Evolutionary conservation across 2,329 filamentous ascomycete genomes (phyloP).

Genomic region (Tolypocladium endophyticum): DNA sequence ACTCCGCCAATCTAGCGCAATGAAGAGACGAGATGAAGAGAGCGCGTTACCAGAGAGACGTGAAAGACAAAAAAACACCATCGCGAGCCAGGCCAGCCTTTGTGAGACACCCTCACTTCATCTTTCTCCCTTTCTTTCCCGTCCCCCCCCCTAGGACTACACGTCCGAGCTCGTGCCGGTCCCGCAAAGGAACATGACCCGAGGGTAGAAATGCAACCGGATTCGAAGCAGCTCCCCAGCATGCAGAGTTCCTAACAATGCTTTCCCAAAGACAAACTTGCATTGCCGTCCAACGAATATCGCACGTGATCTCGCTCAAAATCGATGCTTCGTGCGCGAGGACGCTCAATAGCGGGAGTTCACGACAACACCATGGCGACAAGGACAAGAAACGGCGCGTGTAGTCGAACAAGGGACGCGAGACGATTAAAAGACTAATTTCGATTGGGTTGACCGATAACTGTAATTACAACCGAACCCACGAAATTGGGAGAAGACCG

Average conservation of each 20-base stretch:
- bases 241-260: not conserved
- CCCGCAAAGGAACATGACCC: not conserved
- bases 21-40: slow-evolving; percentile 10
- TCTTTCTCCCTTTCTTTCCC: not conserved
- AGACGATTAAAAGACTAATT: slow-evolving; percentile 37
- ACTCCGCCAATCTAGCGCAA: slow-evolving; percentile 16
- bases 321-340: not conserved
- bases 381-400: slow-evolving; percentile 6
- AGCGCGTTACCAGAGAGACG: slow-evolving; percentile 3
- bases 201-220: not conserved
- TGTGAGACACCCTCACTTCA: not conserved
- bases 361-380: slow-evolving; percentile 15
- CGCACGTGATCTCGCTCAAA: not conserved
- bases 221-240: not conserved
- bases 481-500: slow-evolving; percentile 30
- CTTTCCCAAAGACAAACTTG: not conserved
- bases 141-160: not conserved
- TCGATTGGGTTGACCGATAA: slow-evolving; percentile 45
- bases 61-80: slow-evolving; percentile 7
- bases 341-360: slow-evolving; percentile 7
- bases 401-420: slow-evolving; percentile 17
- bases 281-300: not conserved
- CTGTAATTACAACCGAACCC: slow-evolving; percentile 48
- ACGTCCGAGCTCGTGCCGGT: not conserved
- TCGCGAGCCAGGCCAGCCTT: slow-evolving; percentile 6